These are phyloP conservation scores for Hapsidospora chrysogenum DNA, from an alignment of 495 filamentous ascomycete species.

Conservation along the genomic window DNA sequence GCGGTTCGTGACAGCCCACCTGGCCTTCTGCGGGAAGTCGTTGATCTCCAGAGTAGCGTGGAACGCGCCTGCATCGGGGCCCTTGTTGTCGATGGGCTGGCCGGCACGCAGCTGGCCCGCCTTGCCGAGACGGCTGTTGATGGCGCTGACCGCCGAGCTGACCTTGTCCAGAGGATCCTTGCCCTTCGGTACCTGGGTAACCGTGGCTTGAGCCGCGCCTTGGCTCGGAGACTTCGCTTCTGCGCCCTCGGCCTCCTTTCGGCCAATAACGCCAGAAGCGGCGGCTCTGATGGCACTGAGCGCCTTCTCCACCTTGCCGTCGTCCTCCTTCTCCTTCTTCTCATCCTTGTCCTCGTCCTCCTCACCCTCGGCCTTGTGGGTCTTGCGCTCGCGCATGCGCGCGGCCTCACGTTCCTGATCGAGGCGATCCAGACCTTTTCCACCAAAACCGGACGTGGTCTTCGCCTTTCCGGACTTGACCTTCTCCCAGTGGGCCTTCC, in stretches of 20 bases:
- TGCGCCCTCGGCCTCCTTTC: conserved; percentile 16
- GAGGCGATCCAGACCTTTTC: conserved; percentile 81
- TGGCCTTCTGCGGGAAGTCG: conserved; percentile 96
- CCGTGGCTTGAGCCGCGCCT: conserved; percentile 38
- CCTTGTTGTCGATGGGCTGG: conserved; percentile 96
- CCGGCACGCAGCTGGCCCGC: conserved; percentile 76
- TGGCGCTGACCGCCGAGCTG: conserved; percentile 65
- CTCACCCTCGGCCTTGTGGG: conserved; percentile 80
- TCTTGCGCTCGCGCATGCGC: conserved; percentile 67
- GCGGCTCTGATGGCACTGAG: conserved; percentile 46
- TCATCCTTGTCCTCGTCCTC: conserved; percentile 76
- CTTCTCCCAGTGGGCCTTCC: conserved; percentile 62
- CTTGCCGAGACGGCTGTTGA: conserved; percentile 72
- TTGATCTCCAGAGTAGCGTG: conserved; percentile 98
- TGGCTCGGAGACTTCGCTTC: conserved; percentile 19
- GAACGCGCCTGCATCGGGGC: conserved; percentile 91
- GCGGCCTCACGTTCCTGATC: conserved; percentile 82
- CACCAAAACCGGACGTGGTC: conserved; percentile 76
- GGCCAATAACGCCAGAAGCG: conserved; percentile 35
- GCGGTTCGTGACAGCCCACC: conserved; percentile 96
- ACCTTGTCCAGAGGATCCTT: conserved; percentile 75
- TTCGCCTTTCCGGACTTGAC: conserved; percentile 87
- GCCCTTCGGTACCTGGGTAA: conserved; percentile 18
- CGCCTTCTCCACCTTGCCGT: conserved; percentile 42
- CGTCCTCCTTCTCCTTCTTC: conserved; percentile 38